These are phyloP conservation scores for Reutealis trisperma DNA, from an alignment of 345 rosid genomes.

Conservation along the genomic window DNA sequence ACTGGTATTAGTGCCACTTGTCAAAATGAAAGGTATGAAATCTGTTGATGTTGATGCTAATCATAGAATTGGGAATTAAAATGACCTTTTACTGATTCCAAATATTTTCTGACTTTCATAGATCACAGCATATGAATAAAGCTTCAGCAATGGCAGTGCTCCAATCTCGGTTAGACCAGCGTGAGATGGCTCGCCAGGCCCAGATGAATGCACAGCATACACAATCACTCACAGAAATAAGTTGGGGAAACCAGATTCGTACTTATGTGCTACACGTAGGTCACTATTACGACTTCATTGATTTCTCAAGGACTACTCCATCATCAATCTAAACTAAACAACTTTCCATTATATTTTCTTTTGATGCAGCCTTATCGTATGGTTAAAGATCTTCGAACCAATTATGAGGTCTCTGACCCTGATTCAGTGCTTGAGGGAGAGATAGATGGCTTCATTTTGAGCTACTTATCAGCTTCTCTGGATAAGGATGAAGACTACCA, in stretches of 20 bases:
- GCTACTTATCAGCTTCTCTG: conserved; percentile 72
- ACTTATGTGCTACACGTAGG: conserved; percentile 89
- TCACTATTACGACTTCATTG: neutral
- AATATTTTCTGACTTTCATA: conserved; percentile 23
- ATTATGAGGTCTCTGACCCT: conserved; percentile 85
- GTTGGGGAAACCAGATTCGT: conserved; percentile 96
- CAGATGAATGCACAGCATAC: conserved; percentile 89
- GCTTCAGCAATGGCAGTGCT: conserved; percentile 96
- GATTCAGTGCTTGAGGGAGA: conserved; percentile 91
- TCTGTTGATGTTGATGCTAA: neutral
- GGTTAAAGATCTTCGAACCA: conserved; percentile 95
- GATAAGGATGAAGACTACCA: conserved; percentile 50
- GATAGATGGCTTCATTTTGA: conserved; percentile 76
- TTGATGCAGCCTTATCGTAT: conserved; percentile 75
- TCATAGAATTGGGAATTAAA: neutral
- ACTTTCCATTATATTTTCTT: neutral
- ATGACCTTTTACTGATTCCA: neutral
- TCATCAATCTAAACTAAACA: neutral
- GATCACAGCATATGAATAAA: conserved; percentile 91
- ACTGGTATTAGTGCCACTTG: conserved; percentile 85
- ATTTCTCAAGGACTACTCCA: neutral
- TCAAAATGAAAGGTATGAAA: conserved; percentile 80
- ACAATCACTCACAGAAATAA: conserved; percentile 83
- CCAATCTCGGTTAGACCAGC: conserved; percentile 90
- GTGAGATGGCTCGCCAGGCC: conserved; percentile 85